Base-by-base conservation (phyloP, 768 basidiomycete species). In the Asterophora lycoperdoides region DNA sequence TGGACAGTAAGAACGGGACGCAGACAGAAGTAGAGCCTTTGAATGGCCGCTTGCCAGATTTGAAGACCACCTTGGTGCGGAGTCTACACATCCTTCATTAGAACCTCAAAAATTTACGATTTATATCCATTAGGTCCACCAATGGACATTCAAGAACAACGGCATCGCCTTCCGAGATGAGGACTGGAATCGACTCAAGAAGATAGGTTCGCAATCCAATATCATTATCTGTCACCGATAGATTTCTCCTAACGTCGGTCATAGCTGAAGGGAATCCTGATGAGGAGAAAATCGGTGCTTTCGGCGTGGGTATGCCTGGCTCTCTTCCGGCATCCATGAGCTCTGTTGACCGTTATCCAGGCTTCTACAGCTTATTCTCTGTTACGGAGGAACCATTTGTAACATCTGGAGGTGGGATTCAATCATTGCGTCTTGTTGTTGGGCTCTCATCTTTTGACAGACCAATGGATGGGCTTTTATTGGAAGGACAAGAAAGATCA, bases 401-500 rank as follows among this genome's bases (percentile, higher is more conserved):
- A 1, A 85, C 78, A 3, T 91, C 88, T 14, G 88, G 88, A 70
- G 80, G 86, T 85, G 62, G 43, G 63, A 46, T 11, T 40, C 29
- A 15, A 37, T 35, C 28, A 57, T 64, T 47, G 63, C 57, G 44
- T 57, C 51, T 45, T 30, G 8, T 49, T 68, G 20, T 30, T 15
- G 11, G 29, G 17, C 48, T 20, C 65, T 68, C 49, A 64, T 46
- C 9, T 26, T 52, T 34, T 65, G 41, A 52, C 62, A 78, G 92
- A 82, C 28, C 80, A 88, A 60, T 93, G 91, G 82, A 95, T 95
- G 93, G 86, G 84, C 0, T 97, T 96, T 64, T 89, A 94, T 63
- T 97, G 92, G 92, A 93, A 92, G 62, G 89, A 89, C 59, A 87
- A 86, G 58, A 90, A 88, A 59, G 91, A 93, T 60, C 91, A 93